These are phyloP conservation scores for Micractinium sp. DNA, from an alignment of 139 green algal species.

Conservation along the genomic window DNA sequence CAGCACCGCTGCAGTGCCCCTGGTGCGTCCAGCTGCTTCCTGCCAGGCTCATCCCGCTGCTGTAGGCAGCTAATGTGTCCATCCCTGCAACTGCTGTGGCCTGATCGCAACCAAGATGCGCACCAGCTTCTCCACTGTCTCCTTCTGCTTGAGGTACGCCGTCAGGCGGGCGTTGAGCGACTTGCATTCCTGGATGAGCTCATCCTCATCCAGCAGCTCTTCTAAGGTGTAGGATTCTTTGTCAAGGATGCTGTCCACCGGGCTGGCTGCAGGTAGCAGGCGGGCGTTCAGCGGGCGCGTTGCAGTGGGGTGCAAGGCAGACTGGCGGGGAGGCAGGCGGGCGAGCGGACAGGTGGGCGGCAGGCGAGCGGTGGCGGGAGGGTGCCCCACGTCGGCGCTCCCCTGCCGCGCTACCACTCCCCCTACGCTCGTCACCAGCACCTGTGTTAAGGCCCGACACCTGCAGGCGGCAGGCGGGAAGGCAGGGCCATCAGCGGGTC, in stretches of 20 bases:
- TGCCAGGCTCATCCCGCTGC: neutral
- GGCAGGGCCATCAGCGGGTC: neutral
- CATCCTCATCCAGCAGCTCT: conserved; percentile 94
- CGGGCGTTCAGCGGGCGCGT: neutral
- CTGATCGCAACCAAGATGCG: neutral
- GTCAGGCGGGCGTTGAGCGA: conserved; percentile 87
- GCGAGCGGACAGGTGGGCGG: neutral
- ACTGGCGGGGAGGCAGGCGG: neutral
- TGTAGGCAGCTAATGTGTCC: neutral
- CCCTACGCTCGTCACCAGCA: neutral
- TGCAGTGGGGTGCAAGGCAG: neutral
- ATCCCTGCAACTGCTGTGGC: neutral
- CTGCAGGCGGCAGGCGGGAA: conserved; percentile 16
- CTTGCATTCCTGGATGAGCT: conserved; percentile 96
- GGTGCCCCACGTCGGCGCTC: neutral
- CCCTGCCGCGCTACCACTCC: neutral
- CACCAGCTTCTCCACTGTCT: conserved; percentile 81
- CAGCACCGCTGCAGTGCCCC: too few relatives aligned
- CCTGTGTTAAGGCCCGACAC: conserved; percentile 49
- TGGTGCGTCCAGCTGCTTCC: neutral
- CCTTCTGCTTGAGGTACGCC: conserved; percentile 76
- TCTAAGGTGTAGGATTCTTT: conserved; percentile 89
- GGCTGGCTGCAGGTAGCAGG: conserved; percentile 36
- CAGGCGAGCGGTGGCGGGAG: neutral
- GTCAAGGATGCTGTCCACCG: conserved; percentile 87